These are phyloP conservation scores for Ganoderma lingzhi DNA, from an alignment of 1,284 basidiomycete genomes.

Conservation along the genomic window DNA sequence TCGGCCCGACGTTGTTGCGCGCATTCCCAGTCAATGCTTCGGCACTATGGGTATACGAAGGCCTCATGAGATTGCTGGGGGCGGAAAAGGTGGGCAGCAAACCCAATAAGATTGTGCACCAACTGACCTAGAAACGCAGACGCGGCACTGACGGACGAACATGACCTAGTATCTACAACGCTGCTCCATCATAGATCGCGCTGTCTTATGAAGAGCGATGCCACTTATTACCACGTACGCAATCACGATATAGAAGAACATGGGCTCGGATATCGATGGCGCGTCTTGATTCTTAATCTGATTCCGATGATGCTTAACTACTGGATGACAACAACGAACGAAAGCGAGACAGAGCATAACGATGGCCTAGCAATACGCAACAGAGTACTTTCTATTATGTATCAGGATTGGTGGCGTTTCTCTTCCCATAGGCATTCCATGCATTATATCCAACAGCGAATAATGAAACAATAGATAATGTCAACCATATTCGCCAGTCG, in stretches of 20 bases:
- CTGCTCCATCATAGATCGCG: background rate
- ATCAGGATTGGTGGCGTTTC: background rate
- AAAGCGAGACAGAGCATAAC: slow-evolving; percentile 9
- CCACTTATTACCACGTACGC: background rate
- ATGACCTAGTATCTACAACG: background rate
- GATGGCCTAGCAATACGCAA: background rate
- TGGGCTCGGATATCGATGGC: background rate
- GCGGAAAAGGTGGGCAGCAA: slow-evolving; percentile 63
- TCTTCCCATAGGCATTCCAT: slow-evolving; percentile 28
- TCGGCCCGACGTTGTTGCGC: slow-evolving; percentile 67
- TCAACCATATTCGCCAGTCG: slow-evolving; percentile 22
- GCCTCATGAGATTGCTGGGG: slow-evolving; percentile 65
- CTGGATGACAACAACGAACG: background rate
- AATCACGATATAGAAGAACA: background rate
- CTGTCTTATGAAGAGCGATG: background rate
- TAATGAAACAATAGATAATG: slow-evolving; percentile 26
- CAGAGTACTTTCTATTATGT: background rate
- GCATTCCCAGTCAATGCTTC: slow-evolving; percentile 80
- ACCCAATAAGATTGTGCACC: background rate
- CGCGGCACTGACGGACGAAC: background rate
- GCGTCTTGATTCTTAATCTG: background rate
- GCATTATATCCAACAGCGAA: slow-evolving; percentile 25
- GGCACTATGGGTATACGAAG: slow-evolving; percentile 77
- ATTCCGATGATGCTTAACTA: background rate
- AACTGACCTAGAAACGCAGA: slow-evolving; percentile 21